phyloP scores from a whole-genome alignment of 345 rosid species.

The Atalantia buxifolia region DNA sequence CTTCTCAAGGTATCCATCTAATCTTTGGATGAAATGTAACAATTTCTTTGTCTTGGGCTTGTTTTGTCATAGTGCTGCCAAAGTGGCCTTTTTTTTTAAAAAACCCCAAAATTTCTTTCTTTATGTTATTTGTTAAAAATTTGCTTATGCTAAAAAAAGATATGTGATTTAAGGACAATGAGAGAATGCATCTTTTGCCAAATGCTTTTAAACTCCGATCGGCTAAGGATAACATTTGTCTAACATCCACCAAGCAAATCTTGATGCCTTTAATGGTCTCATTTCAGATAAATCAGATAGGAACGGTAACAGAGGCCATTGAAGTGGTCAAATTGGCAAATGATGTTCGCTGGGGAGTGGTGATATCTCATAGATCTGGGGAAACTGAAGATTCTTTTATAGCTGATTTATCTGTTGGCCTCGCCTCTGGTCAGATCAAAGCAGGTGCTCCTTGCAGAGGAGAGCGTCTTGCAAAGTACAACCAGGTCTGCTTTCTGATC shows the following conservation, averaged over 20 bases:
- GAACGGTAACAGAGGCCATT: constrained; percentile 92
- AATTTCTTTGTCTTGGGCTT: not conserved
- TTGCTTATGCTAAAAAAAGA: not conserved
- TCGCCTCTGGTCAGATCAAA: constrained; percentile 79
- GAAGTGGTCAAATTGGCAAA: constrained; percentile 93
- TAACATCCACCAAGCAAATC: not conserved
- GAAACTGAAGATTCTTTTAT: constrained; percentile 93
- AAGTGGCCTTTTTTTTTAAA: not conserved
- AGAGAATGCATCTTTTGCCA: not conserved
- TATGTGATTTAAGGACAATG: not conserved
- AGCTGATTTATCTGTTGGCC: constrained; percentile 88
- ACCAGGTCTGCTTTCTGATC: constrained; percentile 61
- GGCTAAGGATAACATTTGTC: not conserved
- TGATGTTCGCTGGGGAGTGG: constrained; percentile 91
- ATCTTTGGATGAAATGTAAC: constrained; percentile 3
- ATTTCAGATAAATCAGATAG: constrained; percentile 86
- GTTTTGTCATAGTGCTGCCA: not conserved
- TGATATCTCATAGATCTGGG: constrained; percentile 86
- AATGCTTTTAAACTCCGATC: not conserved
- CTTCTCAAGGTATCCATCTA: constrained; percentile 73
- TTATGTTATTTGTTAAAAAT: not conserved
- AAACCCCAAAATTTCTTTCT: not conserved
- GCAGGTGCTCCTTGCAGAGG: constrained; percentile 99
- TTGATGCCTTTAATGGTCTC: not conserved
- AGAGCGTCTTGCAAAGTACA: constrained; percentile 88